Conservation (phyloP, 257 asterid genomes). For the Jaltomata sinuosa region DNA sequence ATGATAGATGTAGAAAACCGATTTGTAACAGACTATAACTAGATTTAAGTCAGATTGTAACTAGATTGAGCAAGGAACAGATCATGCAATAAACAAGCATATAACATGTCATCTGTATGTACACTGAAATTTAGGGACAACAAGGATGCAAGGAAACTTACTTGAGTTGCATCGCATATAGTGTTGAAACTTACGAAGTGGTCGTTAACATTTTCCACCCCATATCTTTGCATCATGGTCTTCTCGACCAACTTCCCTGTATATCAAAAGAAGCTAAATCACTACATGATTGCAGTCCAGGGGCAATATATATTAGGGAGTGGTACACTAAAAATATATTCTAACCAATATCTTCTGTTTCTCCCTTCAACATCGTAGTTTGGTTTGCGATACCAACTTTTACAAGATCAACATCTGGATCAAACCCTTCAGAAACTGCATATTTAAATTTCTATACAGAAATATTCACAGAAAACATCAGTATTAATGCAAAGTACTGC, state of each 20-base stretch:
- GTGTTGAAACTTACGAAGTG: conserved; percentile 98
- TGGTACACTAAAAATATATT: conserved; percentile 25
- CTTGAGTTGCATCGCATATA: conserved; percentile 98
- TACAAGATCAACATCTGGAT: conserved; percentile 38
- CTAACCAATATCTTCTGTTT: conserved; percentile 61
- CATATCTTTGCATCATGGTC: conserved; percentile 81
- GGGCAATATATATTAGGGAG: conserved; percentile 12
- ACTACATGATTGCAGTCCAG: background rate
- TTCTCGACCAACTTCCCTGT: conserved; percentile 54
- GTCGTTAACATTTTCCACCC: conserved; percentile 69
- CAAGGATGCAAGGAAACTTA: conserved; percentile 13
- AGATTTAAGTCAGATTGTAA: background rate
- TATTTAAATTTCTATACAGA: conserved; percentile 71
- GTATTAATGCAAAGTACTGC: background rate
- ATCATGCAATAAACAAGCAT: no score
- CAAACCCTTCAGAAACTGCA: conserved; percentile 77
- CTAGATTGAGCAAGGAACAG: no score
- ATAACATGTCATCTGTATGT: background rate
- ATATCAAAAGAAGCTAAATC: conserved; percentile 7
- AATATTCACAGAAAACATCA: conserved; percentile 13
- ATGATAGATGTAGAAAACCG: background rate
- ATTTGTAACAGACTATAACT: background rate
- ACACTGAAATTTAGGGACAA: background rate
- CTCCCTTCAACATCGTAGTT: conserved; percentile 98
- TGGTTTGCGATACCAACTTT: conserved; percentile 98